Evolutionary conservation across 2,329 filamentous ascomycete genomes (phyloP).

Genomic region (Meredithiella fracta): DNA sequence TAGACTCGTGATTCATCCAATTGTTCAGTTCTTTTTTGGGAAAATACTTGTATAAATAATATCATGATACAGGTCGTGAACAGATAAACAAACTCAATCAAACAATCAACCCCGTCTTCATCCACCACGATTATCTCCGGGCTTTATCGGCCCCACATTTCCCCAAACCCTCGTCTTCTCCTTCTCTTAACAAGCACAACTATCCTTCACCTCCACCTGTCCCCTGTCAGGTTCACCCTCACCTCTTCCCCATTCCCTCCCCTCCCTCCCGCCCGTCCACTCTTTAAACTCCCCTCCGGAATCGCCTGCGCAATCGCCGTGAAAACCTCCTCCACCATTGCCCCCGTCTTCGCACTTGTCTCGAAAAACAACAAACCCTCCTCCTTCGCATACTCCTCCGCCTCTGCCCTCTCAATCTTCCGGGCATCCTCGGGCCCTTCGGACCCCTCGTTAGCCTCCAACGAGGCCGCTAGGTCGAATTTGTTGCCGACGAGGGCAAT

Average conservation of each 20-base stretch:
- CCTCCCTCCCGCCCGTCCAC: constrained; percentile 32
- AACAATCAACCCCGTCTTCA: not conserved
- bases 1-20: no score
- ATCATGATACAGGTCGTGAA: constrained; percentile 2
- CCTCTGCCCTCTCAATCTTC: constrained; percentile 82
- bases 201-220: constrained; percentile 63
- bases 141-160: not conserved
- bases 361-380: constrained; percentile 92
- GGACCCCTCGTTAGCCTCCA: constrained; percentile 29
- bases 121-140: not conserved
- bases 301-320: constrained; percentile 97
- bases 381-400: constrained; percentile 84
- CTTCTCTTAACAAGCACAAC: constrained; percentile 59
- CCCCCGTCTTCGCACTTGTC: constrained; percentile 90
- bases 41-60: not conserved
- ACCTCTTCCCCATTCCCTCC: constrained; percentile 49
- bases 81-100: not conserved
- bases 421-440: constrained; percentile 60
- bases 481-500: constrained; percentile 97
- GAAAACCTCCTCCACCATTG: constrained; percentile 90
- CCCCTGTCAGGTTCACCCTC: constrained; percentile 70
- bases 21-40: no score
- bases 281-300: constrained; percentile 89
- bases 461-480: constrained; percentile 50
- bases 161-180: not conserved